Conservation (phyloP, 2,329 filamentous ascomycete species). For the Trichoderma atroviride region DNA sequence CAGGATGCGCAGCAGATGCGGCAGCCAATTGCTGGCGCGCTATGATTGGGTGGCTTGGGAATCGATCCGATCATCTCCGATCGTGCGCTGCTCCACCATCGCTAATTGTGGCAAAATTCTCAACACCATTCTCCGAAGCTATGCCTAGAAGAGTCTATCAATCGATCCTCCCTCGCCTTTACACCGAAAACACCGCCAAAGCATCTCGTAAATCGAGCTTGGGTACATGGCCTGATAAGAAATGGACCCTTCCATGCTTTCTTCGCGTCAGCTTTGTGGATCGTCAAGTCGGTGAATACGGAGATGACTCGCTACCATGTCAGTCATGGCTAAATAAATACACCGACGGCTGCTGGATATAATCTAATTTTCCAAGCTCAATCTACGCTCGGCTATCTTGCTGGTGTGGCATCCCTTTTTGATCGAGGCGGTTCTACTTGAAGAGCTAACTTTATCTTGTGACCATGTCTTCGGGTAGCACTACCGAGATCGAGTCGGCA, state of each 20-base stretch:
- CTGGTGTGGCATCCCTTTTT: neutral
- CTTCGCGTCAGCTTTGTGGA: neutral
- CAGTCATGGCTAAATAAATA: neutral
- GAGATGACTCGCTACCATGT: neutral
- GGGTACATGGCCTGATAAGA: neutral
- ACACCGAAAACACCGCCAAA: constrained; percentile 7
- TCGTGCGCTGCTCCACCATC: constrained; percentile 4
- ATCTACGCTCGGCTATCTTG: constrained; percentile 15
- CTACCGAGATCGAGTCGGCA: constrained; percentile 19
- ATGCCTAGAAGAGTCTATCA: neutral
- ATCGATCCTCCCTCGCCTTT: neutral
- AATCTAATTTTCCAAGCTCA: neutral
- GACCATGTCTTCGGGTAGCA: constrained; percentile 15
- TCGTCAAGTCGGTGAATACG: neutral
- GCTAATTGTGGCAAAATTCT: neutral
- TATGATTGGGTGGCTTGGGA: constrained; percentile 14
- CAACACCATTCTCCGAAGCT: constrained; percentile 2
- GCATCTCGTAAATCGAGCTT: constrained; percentile 16
- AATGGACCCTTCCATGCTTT: neutral
- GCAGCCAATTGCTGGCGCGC: neutral
- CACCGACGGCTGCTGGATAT: neutral
- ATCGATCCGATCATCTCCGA: constrained; percentile 20
- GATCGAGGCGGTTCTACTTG: neutral
- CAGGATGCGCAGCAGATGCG: constrained; percentile 4
- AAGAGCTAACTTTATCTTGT: neutral